Base-by-base conservation (phyloP, 139 green algal genomes). In the Picocystis salinarum region DNA sequence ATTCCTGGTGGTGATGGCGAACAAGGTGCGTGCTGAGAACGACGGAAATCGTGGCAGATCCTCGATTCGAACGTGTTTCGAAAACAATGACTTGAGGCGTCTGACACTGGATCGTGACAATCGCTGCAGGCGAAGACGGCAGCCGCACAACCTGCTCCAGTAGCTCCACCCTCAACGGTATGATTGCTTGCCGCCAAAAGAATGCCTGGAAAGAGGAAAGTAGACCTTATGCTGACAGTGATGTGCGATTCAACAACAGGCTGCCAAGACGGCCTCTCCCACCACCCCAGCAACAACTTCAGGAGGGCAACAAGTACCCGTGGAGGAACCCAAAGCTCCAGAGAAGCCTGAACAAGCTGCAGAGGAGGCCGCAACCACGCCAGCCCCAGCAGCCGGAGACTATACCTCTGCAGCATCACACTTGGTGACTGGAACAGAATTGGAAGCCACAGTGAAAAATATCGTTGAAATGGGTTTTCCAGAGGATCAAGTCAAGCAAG, bases 401-500 rank as follows among this genome's bases (percentile, higher is more conserved):
- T 76, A 75, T 50, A 44, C 56, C 18, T 40, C 46, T 1, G 70
- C 65, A 11, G 83, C 70, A 6, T 79, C 62, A 4, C 62, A 60
- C 15, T 59, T 95, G 34, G 66, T 83, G 20, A 72, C 74, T 4
- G 83, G 83, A 1, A 9, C 44, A 1, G 61, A 53, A 0, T 50
- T 95, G 5, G 60, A 91, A 45, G 27, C 42, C 2, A 76, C 70
- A 26, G 56, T 94, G 28, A 46, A 41, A 28, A 46, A 67, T 51
- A 92, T 96, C 23, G 57, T 64, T 31, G 84, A 95, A 30, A 98
- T 98, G 82, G 86, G 86, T 27, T 94, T 94, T 52, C 42, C 45
- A 23, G 3, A 62, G 2, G 67, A 78, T 12, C 50, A 91, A 39
- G 76, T 91, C 6, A 39, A 74, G 28, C 57, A 63, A 4, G 87